Evolutionary conservation across 208 protist species (phyloP), one percentile per base, ranked within the genome.

Genomic region (Trypanosoma theileri): DNA sequence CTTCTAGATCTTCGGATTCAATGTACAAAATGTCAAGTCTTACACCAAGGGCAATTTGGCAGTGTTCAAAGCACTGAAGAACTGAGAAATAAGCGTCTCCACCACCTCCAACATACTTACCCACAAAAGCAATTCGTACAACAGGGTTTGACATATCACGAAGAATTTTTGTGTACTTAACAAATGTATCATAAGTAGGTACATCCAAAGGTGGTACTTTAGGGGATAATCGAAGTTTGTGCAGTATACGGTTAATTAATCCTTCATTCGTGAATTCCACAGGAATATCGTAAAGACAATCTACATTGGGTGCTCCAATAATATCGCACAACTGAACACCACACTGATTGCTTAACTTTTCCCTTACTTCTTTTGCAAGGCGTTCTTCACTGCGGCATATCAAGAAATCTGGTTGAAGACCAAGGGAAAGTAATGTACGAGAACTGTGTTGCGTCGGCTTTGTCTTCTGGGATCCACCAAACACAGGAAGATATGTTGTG

Each of bases 401-500:
- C 65, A 99, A 93, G 28, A 99, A 88, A 71, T 99, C 98, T 19
- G 99, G 98, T n/a, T 84, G 88, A 45, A 99, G 83, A 41, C 99
- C 99, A 12, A 98, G 77, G 4, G 96, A 92, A 42, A 98, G 86
- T 24, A 99, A 86, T 50, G 96, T 84, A 59, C 93, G 89, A 50
- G 98, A 97, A 72, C 82, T 95, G 89, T 98, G 95, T 85, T 99
- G 99, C 1, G 98, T 99, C 28, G 99, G 99, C 88, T 99, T 99
- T 46, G 98, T 99, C 89, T 99, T 99, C 79, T 99, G 97, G 79
- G 99, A 98, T 28, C 98, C 98, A 11, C 87, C 81, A 70, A 97
- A 96, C 11, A 92, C 86, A 22, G 92, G 92, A 14, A 97, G 85
- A 71, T 95, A 96, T 22, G 88, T 95, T 21, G 84, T 93, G 80